phyloP scores from a whole-genome alignment of 345 rosid species.

The Lepidium aucheri region DNA sequence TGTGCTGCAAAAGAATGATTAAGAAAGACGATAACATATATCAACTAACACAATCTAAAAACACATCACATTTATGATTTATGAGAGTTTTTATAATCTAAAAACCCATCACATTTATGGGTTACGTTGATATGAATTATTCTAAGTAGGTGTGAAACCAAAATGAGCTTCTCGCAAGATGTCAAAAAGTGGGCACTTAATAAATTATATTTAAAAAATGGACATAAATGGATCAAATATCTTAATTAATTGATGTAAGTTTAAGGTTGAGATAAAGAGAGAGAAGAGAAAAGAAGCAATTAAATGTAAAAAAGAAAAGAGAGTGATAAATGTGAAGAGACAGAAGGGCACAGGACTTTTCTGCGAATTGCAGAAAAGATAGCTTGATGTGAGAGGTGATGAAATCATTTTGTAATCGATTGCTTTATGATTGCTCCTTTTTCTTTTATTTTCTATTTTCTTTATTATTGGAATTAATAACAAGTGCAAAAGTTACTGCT shows the following conservation, averaged over 20 bases:
- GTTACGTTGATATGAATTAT: conserved; percentile 19
- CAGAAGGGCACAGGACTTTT: conserved; percentile 36
- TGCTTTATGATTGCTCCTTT: conserved; percentile 35
- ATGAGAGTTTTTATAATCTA: conserved; percentile 4
- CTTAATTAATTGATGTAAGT: conserved; percentile 25
- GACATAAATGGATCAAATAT: conserved; percentile 20
- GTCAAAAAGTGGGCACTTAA: background rate
- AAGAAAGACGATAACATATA: background rate
- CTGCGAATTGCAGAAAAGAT: conserved; percentile 33
- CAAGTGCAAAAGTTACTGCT: conserved; percentile 12
- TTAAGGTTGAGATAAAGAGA: conserved; percentile 17
- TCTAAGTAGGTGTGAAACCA: conserved; percentile 20
- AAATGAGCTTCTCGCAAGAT: conserved; percentile 3
- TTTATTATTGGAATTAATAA: background rate
- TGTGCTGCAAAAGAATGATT: background rate
- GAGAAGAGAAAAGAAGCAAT: background rate
- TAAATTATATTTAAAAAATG: background rate
- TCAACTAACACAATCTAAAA: background rate
- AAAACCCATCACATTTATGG: conserved; percentile 11
- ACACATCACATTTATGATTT: conserved; percentile 5
- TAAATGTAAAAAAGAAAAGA: conserved; percentile 3
- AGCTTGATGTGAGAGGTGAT: conserved; percentile 34
- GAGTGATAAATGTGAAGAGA: conserved; percentile 35
- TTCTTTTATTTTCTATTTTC: background rate
- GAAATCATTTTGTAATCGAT: conserved; percentile 42